Base-by-base conservation (phyloP, 176 grass and related monocot genomes). In the Bolboschoenus planiculmis region DNA sequence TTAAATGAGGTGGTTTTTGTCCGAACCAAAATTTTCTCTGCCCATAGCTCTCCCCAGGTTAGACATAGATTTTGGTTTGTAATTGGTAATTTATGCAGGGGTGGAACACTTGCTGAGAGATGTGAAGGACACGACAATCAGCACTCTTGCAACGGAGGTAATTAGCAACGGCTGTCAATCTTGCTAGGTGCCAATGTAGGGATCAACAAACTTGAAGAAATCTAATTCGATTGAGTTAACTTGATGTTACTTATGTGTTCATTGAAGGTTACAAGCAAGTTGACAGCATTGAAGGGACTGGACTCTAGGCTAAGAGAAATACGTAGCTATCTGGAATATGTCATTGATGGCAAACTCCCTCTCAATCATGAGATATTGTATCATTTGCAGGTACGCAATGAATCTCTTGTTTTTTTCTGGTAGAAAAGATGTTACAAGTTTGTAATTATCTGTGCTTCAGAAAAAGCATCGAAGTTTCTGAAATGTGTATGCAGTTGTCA, bases 281-380 rank as follows among this genome's bases (percentile, higher is more conserved):
- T 98, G 73, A 83, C 95, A 79, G 92, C 95, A 54, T 80, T 95
- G 87, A 95, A 95, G 78, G 92, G 95, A 51, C 66, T 98, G 9
- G 92, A 98, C 87, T 89, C 92, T 54, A 94, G 92, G 60, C 87
- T 98, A 40, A 87, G 67, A 81, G 95, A 98, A 81, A 94, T 98
- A 74, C 88, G 90, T 33, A 56, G 85, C 55, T 98, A 98, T 82
- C 85, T 98, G 62, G 92, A 98, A 84, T 90, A 91, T 88, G 95
- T 95, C 54, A 91, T 95, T 86, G 92, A 95, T 82, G 92, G 89
- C 53, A 98, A 95, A 61, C 90, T 98, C 62, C 90, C 95, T 60
- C 85, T 95, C 65, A 98, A 98, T 87, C 95, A 98, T 47, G 92
- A 98, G 74, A 95, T 98, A 76, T 80, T 98, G 74, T 98, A 98